These are phyloP conservation scores for Trichophyton benhamiae DNA, from an alignment of 2,329 filamentous ascomycete genomes.

Conservation along the genomic window DNA sequence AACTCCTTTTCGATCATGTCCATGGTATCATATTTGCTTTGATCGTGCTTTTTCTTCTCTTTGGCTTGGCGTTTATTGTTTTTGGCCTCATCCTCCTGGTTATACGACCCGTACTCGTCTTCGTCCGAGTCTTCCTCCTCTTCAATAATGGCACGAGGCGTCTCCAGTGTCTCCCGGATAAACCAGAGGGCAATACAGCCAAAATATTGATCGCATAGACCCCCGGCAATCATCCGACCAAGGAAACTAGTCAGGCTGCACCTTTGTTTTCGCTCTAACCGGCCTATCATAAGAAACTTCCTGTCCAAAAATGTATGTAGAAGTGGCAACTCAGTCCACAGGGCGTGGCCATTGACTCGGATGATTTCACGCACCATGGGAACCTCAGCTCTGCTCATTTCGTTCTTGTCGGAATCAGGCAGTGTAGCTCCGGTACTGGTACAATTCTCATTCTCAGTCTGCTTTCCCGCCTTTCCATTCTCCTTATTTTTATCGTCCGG, in stretches of 20 bases:
- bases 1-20: background rate
- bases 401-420: too few relatives aligned
- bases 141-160: background rate
- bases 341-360: background rate
- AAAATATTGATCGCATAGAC: background rate
- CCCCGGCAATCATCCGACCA: background rate
- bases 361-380: too few relatives aligned
- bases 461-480: too few relatives aligned
- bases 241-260: background rate
- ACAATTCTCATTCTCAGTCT: too few relatives aligned
- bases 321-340: background rate
- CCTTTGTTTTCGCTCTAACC: background rate
- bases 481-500: too few relatives aligned
- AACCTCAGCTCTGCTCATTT: too few relatives aligned
- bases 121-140: background rate
- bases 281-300: background rate
- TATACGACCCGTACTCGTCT: background rate
- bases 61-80: background rate
- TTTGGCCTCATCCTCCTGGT: background rate
- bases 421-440: too few relatives aligned
- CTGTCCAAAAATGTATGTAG: background rate
- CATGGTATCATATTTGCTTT: background rate
- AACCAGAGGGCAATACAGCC: background rate
- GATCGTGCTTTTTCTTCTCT: background rate
- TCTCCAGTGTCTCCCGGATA: background rate